phyloP scores from a whole-genome alignment of 2,329 filamentous ascomycete genomes.

The Neurospora sp. region DNA sequence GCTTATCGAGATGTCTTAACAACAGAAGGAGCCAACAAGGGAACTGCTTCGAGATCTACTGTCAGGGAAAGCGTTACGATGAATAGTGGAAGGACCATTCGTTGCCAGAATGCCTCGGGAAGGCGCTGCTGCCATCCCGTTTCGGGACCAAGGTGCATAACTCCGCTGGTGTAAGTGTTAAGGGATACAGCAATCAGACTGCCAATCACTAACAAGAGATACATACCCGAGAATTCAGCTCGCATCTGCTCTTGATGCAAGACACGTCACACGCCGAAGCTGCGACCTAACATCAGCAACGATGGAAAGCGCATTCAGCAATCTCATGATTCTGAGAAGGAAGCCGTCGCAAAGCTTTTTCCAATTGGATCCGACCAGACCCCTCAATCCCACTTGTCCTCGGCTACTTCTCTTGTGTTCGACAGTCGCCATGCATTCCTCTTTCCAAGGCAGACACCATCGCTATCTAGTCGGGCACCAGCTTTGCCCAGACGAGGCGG shows the following conservation, averaged over 20 bases:
- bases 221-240: not conserved
- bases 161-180: not conserved
- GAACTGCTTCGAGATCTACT: not conserved
- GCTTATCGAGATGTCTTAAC: not conserved
- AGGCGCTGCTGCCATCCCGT: not conserved
- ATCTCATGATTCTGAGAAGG: not conserved
- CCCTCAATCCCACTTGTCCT: not conserved
- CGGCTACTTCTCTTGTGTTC: not conserved
- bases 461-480: not conserved
- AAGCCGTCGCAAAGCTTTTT: not conserved
- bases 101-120: not conserved
- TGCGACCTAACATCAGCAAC: not conserved
- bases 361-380: not conserved
- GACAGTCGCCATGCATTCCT: not conserved
- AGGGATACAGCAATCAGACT: not conserved
- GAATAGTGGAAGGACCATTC: not conserved
- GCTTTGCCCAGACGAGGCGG: not conserved
- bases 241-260: not conserved
- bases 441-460: not conserved
- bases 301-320: not conserved
- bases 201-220: not conserved
- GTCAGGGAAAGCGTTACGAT: not conserved
- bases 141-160: not conserved
- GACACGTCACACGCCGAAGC: not conserved
- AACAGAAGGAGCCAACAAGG: not conserved